phyloP scores from a whole-genome alignment of 1,139 yeast genomes.

The Arxiozyma telluris region DNA sequence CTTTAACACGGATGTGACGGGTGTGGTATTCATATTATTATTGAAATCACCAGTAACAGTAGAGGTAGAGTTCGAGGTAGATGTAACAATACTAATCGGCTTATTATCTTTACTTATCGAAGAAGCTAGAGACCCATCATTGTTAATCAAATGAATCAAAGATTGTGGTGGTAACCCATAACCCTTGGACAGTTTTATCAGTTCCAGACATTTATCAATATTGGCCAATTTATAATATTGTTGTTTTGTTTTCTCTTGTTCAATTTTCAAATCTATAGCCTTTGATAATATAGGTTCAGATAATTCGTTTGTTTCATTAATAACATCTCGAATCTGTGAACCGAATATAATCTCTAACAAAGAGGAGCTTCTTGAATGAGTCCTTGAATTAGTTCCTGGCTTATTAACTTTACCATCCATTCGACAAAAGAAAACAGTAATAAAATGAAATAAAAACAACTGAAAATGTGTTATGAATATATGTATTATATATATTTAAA shows the following conservation, averaged over 20 bases:
- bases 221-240: conserved; percentile 64
- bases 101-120: conserved; percentile 6
- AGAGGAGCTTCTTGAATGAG: conserved; percentile 2
- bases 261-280: conserved; percentile 55
- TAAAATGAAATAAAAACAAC: neutral
- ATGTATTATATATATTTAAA: no score
- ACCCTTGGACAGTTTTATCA: conserved; percentile 52
- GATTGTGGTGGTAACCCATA: conserved; percentile 59
- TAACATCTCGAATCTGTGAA: conserved; percentile 3
- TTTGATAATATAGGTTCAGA: conserved; percentile 24
- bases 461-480: neutral
- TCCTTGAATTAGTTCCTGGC: neutral
- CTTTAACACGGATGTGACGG: neutral
- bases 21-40: conserved; percentile 3
- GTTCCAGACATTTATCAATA: conserved; percentile 49
- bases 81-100: conserved; percentile 7
- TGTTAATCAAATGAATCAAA: conserved; percentile 47
- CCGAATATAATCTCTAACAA: conserved; percentile 20
- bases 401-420: neutral
- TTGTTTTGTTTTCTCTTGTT: conserved; percentile 80
- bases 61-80: neutral
- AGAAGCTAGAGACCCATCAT: neutral
- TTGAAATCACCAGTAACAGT: neutral
- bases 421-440: neutral
- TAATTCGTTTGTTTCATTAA: neutral